Percentiles rank a stretch among this genome's conserved stretches.
phyloP scores from a whole-genome alignment of 352 stramenopile genomes.

The Globisporangium acanthophoron region DNA sequence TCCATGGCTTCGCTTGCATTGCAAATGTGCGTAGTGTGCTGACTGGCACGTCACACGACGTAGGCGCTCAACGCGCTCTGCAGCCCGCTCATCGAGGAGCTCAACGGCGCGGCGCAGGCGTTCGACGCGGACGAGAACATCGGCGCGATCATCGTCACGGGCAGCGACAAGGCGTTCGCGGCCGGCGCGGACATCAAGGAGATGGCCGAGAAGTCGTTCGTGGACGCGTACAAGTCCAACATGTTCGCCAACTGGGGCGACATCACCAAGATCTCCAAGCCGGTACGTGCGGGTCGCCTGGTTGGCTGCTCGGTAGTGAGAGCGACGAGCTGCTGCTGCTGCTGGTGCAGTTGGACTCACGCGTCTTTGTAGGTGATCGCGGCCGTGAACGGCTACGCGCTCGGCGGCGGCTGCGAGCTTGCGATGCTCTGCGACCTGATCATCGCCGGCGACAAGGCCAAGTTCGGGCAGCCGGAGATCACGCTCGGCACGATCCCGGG shows the following conservation, averaged over 20 bases:
- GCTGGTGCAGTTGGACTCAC: too few relatives aligned
- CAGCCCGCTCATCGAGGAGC: conserved; percentile 91
- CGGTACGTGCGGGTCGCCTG: conserved; percentile 36
- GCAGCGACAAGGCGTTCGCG: conserved; percentile 96
- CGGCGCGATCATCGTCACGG: conserved; percentile 95
- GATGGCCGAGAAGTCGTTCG: conserved; percentile 93
- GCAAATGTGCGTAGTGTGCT: background rate
- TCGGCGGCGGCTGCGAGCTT: conserved; percentile 97
- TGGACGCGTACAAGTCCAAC: conserved; percentile 92
- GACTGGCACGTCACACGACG: background rate
- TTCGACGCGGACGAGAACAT: conserved; percentile 93
- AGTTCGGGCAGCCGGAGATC: conserved; percentile 99
- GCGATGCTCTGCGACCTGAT: conserved; percentile 99
- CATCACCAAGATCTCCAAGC: conserved; percentile 93
- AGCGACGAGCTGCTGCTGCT: too few relatives aligned
- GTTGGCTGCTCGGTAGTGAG: too few relatives aligned
- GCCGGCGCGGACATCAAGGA: conserved; percentile 96
- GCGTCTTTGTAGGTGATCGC: conserved; percentile 74
- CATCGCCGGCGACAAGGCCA: conserved; percentile 93
- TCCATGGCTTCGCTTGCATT: background rate
- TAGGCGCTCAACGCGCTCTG: conserved; percentile 96
- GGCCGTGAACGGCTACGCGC: conserved; percentile 97
- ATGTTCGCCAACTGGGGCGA: conserved; percentile 98
- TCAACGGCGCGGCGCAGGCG: conserved; percentile 90
- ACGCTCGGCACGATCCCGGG: conserved; percentile 97